Evolutionary conservation across 2,329 filamentous ascomycete species (phyloP).

Genomic region (Thelonectria blattea): DNA sequence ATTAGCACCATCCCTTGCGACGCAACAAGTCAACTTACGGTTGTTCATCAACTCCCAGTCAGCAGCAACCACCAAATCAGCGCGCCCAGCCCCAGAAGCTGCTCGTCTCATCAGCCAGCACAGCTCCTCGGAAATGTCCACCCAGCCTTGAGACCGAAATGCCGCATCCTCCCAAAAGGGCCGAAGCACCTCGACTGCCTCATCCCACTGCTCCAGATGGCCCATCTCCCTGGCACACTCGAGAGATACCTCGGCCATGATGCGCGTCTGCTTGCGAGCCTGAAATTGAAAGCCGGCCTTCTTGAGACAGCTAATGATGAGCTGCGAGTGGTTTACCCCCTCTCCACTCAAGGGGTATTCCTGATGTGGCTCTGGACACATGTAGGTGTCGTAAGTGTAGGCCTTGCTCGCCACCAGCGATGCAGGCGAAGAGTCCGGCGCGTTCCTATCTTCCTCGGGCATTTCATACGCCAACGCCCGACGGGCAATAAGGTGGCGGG

Average conservation of each 20-base stretch:
- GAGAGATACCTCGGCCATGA: constrained; percentile 62
- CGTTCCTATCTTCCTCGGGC: constrained; percentile 62
- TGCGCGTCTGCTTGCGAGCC: constrained; percentile 57
- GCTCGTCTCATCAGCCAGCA: constrained; percentile 66
- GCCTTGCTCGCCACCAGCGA: constrained; percentile 55
- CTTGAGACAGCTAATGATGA: constrained; percentile 60
- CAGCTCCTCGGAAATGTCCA: constrained; percentile 63
- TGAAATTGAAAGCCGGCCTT: constrained; percentile 61
- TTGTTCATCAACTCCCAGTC: constrained; percentile 70
- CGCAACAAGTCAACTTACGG: constrained; percentile 49
- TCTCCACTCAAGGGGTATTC: constrained; percentile 59
- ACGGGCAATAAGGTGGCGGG: constrained; percentile 61
- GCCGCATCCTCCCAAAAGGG: constrained; percentile 64
- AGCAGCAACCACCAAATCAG: constrained; percentile 63
- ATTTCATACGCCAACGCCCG: constrained; percentile 61
- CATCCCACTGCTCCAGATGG: constrained; percentile 57
- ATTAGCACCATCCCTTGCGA: constrained; percentile 15
- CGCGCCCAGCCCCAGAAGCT: constrained; percentile 58
- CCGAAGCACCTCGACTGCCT: constrained; percentile 58
- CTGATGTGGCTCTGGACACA: constrained; percentile 68
- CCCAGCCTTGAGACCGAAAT: constrained; percentile 66
- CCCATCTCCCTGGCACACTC: constrained; percentile 64
- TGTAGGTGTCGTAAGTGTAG: constrained; percentile 69
- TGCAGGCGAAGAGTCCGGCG: constrained; percentile 55
- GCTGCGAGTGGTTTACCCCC: constrained; percentile 60